A percentile compares a stretch with the other conserved stretches of the same genome.
phyloP scores from a whole-genome alignment of 495 filamentous ascomycete species.

The Penicillium desertorum region DNA sequence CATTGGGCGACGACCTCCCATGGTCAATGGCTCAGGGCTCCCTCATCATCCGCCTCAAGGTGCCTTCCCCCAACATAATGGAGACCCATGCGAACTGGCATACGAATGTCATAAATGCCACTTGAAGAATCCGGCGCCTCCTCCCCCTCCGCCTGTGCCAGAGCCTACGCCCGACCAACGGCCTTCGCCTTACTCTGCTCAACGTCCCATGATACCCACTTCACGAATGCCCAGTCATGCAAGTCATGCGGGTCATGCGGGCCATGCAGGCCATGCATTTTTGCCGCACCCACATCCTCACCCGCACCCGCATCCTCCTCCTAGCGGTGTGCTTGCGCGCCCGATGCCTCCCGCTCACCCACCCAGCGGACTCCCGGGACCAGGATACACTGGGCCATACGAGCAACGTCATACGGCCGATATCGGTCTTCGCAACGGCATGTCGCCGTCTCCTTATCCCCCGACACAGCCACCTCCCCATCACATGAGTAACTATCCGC shows the following conservation, averaged over 20 bases:
- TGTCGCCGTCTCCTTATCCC: slow-evolving; percentile 35
- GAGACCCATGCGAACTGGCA: slow-evolving; percentile 25
- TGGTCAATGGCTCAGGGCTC: slow-evolving; percentile 36
- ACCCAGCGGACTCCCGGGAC: slow-evolving; percentile 22
- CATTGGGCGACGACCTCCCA: slow-evolving; percentile 29
- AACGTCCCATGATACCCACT: slow-evolving; percentile 37
- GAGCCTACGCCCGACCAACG: slow-evolving; percentile 39
- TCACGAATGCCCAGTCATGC: slow-evolving; percentile 28
- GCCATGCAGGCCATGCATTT: slow-evolving; percentile 20
- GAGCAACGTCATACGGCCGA: slow-evolving; percentile 34
- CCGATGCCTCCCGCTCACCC: slow-evolving; percentile 32
- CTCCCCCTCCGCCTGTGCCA: slow-evolving; percentile 23
- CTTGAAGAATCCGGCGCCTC: slow-evolving; percentile 37
- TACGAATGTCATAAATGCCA: slow-evolving; percentile 57
- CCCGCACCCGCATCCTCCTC: slow-evolving; percentile 13
- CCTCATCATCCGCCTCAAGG: slow-evolving; percentile 26
- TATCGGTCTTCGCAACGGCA: slow-evolving; percentile 39
- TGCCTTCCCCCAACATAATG: slow-evolving; percentile 34
- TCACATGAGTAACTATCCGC: slow-evolving; percentile 37
- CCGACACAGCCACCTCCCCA: slow-evolving; percentile 27
- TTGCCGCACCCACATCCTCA: slow-evolving; percentile 26
- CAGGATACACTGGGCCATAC: slow-evolving; percentile 31
- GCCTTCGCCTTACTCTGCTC: slow-evolving; percentile 37
- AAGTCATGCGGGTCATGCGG: neutral
- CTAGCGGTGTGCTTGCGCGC: slow-evolving; percentile 34